Conservation (phyloP, 1,284 basidiomycete species). For the Jaminaea rosea region DNA sequence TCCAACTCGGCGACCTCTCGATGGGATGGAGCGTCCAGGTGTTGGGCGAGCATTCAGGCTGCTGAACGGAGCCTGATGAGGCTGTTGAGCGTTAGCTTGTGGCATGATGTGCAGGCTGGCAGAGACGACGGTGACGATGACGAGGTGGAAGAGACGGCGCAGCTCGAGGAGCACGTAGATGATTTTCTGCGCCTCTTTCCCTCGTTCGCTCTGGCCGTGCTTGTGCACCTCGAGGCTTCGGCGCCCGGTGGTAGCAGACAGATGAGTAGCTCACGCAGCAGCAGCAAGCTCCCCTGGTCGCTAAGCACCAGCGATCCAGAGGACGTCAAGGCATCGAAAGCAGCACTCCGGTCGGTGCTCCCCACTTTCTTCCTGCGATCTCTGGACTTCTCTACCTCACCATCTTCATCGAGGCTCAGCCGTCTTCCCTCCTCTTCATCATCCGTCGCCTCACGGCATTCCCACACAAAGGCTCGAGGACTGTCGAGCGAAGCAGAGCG, state of each 20-base stretch:
- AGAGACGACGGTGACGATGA: background rate
- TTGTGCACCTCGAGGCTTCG: background rate
- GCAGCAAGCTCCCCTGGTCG: background rate
- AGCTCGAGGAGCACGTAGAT: background rate
- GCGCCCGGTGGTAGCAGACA: background rate
- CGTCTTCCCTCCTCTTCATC: no score
- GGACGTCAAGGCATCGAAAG: background rate
- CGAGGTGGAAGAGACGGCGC: slow-evolving; percentile 4
- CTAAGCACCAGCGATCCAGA: background rate
- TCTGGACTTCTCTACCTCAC: no score
- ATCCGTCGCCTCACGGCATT: no score
- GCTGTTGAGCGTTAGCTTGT: slow-evolving; percentile 10
- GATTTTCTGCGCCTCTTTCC: background rate
- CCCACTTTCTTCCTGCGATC: background rate
- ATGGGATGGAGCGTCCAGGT: slow-evolving; percentile 17
- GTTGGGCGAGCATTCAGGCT: slow-evolving; percentile 18
- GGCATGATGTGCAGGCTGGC: background rate
- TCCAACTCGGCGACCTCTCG: slow-evolving; percentile 19
- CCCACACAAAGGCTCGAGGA: background rate
- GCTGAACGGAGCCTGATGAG: slow-evolving; percentile 13
- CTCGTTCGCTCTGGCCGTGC: background rate
- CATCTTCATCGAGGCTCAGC: no score
- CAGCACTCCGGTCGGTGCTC: background rate
- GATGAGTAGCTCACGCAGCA: background rate
- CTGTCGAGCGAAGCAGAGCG: background rate